These are phyloP conservation scores for Paraphaeosphaeria sporulosa DNA, from an alignment of 2,329 filamentous ascomycete species.

Conservation along the genomic window DNA sequence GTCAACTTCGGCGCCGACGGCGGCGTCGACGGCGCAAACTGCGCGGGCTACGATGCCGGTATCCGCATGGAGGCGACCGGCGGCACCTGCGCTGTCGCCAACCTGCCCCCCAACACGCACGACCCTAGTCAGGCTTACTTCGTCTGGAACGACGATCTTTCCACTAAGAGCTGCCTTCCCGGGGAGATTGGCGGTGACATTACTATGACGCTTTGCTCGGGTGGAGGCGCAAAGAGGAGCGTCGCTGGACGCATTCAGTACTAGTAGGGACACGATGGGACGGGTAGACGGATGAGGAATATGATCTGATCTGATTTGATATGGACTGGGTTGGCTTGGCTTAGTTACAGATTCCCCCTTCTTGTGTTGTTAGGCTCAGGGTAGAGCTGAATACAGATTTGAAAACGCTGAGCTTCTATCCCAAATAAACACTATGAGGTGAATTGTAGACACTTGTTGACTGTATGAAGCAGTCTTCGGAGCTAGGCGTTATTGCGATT, in stretches of 20 bases:
- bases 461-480: too few species aligned
- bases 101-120: slow-evolving; percentile 10
- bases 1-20: slow-evolving; percentile 12
- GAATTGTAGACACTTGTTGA: too few species aligned
- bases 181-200: slow-evolving; percentile 15
- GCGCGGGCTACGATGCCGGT: slow-evolving; percentile 20
- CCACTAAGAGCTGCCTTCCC: slow-evolving; percentile 16
- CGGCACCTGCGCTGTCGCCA: slow-evolving; percentile 13
- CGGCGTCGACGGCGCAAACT: slow-evolving; percentile 14
- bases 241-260: slow-evolving; percentile 17
- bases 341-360: neutral
- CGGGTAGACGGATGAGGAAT: slow-evolving; percentile 3
- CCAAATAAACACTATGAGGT: neutral
- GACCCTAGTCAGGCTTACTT: slow-evolving; percentile 18
- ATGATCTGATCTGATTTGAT: neutral
- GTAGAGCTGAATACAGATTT: neutral
- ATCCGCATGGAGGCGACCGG: slow-evolving; percentile 13
- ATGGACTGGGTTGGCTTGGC: too few species aligned
- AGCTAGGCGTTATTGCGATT: too few species aligned
- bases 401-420: neutral
- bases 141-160: slow-evolving; percentile 14
- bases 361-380: neutral
- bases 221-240: slow-evolving; percentile 12
- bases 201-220: slow-evolving; percentile 16
- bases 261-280: slow-evolving; percentile 1